Evolutionary conservation across 2,329 filamentous ascomycete species (phyloP), one percentile per base, ranked within the genome.

Genomic region (Colletotrichum musicola): DNA sequence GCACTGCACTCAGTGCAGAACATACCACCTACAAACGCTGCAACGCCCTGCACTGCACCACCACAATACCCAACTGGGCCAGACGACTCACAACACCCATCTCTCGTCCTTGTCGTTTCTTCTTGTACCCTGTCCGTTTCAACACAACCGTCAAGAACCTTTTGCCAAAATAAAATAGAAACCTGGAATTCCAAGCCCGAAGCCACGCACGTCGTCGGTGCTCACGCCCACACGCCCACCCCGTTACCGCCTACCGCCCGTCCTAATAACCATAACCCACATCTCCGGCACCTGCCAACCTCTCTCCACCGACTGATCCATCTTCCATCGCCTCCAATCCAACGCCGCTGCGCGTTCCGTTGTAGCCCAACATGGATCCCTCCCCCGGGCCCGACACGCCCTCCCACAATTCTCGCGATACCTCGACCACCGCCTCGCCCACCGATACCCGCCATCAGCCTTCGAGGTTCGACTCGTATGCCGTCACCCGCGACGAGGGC

Each of bases 361-460:
- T 40, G 56, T 57, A 55, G 54, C 49, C 67, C 73, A 75, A 62
- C 74, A 87, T 87, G 85, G 85, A 86, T 76, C 77, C 82, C 42
- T 75, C 79, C 47, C 72, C 72, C 53, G 74, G 74, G 64, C 77
- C 78, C 54, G 75, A 72, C 69, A 73, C 77, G 69, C 79, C 77
- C 67, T 78, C 78, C 65, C 81, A 80, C 68, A 77, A 79, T 44
- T 75, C 75, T 50, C 77, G 75, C 74, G 77, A 80, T 64, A 79
- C 77, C 71, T 78, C 81, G 53, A 72, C 75, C 71, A 73, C 78
- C 68, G 72, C 83, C 65, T 85, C 87, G 61, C 84, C 87, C 16
- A 85, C 84, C 56, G 85, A 88, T 70, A 83, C 81, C 70, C 82
- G 85, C 66, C 66, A 69, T 18, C 81, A 82, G 61, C 78, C 80